A percentile compares a stretch with the other conserved stretches of the same genome.
These are phyloP conservation scores for Lumnitzera racemosa DNA, from an alignment of 345 rosid genomes.

Conservation along the genomic window DNA sequence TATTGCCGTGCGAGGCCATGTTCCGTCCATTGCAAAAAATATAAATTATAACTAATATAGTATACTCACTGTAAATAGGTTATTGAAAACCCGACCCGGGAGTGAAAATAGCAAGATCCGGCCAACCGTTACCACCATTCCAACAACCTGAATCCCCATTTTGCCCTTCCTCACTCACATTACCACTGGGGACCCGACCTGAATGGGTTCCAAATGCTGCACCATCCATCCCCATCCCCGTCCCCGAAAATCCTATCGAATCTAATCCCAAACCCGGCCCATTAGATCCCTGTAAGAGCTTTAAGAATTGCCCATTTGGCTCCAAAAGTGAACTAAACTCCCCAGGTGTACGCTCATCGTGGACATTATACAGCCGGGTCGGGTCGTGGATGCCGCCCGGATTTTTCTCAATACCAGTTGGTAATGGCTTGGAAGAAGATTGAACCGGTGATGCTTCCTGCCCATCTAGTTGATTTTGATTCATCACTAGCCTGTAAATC, in stretches of 20 bases:
- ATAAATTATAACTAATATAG: no score
- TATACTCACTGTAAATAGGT: no score
- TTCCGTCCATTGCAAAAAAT: no score
- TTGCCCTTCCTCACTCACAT: constrained; percentile 18
- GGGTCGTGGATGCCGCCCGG: no score
- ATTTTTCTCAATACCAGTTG: background rate
- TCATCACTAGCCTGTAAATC: background rate
- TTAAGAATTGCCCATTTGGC: constrained; percentile 35
- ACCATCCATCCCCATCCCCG: no score
- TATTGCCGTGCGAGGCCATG: no score
- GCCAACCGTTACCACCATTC: constrained; percentile 48
- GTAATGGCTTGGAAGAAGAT: background rate
- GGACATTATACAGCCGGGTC: no score
- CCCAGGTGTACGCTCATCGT: constrained; percentile 6
- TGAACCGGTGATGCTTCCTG: background rate
- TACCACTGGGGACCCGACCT: constrained; percentile 5
- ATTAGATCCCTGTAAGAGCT: constrained; percentile 37
- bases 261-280: background rate
- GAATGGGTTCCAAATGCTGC: no score
- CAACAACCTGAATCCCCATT: constrained; percentile 29
- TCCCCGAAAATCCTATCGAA: no score
- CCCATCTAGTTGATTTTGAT: constrained; percentile 1
- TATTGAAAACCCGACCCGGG: constrained; percentile 41
- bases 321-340: constrained; percentile 57
- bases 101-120: constrained; percentile 65